Evolutionary conservation across 129 eudicot genomes (phyloP).

Genomic region (Saussurea involucrata): DNA sequence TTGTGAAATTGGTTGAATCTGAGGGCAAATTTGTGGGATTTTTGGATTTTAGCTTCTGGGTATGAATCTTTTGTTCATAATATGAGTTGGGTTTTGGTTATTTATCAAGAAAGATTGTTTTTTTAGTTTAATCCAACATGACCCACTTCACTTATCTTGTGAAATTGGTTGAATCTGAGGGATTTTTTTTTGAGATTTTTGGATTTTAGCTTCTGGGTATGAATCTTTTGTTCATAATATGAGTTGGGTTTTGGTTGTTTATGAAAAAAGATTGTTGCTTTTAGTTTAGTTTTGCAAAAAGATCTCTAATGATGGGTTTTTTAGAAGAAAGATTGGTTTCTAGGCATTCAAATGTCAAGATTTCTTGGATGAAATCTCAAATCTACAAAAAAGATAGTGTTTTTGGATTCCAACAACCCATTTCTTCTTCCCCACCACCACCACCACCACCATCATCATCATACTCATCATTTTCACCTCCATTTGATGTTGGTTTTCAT

Average conservation of each 20-base stretch:
- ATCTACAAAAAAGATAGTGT: conserved; percentile 46
- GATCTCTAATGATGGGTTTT: conserved; percentile 39
- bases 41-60: conserved; percentile 40
- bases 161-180: conserved; percentile 16
- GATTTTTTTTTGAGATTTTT: conserved; percentile 12
- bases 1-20: conserved; percentile 15
- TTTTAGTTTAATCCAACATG: conserved; percentile 25
- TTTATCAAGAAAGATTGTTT: conserved; percentile 20
- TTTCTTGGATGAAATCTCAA: conserved; percentile 69
- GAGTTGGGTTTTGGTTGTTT: conserved; percentile 36
- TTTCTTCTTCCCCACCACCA: conserved; percentile 18
- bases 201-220: conserved; percentile 43
- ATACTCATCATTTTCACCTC: conserved; percentile 18
- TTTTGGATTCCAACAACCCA: conserved; percentile 36
- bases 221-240: conserved; percentile 27
- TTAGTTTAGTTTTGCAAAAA: neutral
- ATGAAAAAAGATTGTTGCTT: conserved; percentile 17
- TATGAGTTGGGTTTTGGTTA: conserved; percentile 39
- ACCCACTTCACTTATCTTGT: conserved; percentile 18
- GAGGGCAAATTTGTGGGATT: conserved; percentile 5
- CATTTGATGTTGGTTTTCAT: conserved; percentile 34
- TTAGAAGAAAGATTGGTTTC: conserved; percentile 39
- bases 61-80: conserved; percentile 28
- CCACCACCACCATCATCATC: conserved; percentile 18
- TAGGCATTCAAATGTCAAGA: conserved; percentile 60